Percentiles rank a stretch among this genome's conserved stretches.
phyloP scores from a whole-genome alignment of 2,329 filamentous ascomycete species.

The Diaporthe sp. region DNA sequence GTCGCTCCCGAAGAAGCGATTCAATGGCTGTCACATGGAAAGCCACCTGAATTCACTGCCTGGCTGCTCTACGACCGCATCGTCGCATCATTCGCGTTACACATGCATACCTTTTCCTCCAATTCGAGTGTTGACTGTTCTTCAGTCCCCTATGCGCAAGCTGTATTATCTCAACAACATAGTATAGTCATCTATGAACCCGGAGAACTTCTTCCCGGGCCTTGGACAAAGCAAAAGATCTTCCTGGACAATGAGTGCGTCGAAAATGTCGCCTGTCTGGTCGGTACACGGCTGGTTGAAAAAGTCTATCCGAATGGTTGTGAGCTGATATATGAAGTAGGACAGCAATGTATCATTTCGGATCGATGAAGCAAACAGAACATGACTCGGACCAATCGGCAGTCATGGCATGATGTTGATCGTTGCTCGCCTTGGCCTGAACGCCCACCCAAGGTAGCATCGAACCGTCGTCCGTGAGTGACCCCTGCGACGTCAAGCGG shows the following conservation, averaged over 20 bases:
- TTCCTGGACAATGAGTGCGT: background rate
- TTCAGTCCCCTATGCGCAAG: no score
- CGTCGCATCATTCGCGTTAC: background rate
- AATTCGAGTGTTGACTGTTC: no score
- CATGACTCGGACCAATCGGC: conserved; percentile 30
- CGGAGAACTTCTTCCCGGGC: background rate
- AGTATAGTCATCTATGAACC: background rate
- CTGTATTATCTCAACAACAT: background rate
- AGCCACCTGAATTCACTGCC: background rate
- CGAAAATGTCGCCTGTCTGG: background rate
- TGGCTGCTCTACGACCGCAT: background rate
- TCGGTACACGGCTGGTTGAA: background rate
- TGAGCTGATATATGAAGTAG: conserved; percentile 15
- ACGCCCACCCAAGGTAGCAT: conserved; percentile 11
- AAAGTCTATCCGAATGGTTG: conserved; percentile 10
- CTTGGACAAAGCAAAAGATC: background rate
- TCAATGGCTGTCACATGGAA: background rate
- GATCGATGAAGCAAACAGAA: conserved; percentile 29
- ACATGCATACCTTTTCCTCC: no score
- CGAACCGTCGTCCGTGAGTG: background rate
- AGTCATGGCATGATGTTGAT: background rate
- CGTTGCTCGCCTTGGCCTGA: background rate
- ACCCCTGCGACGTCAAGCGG: background rate
- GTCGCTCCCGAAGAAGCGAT: background rate
- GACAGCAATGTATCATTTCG: conserved; percentile 5